A percentile compares a stretch with the other conserved stretches of the same genome.
Conservation (phyloP, 2,329 filamentous ascomycete genomes). For the Diaporthe sp. region DNA sequence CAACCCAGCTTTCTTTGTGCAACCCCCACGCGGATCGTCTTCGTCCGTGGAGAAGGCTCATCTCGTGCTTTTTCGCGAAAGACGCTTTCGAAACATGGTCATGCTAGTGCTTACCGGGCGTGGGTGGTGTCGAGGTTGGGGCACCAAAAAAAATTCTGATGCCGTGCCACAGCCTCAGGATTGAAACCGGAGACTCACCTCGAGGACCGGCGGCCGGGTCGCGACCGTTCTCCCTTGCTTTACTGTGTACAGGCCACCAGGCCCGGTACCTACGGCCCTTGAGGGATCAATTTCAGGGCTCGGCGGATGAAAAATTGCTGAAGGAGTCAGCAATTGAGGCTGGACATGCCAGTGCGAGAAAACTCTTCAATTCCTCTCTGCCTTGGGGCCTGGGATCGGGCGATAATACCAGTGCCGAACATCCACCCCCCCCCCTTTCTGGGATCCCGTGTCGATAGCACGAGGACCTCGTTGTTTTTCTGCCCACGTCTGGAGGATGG, state of each 20-base stretch:
- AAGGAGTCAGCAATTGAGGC: slow-evolving; percentile 23
- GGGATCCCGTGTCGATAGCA: neutral
- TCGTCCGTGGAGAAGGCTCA: slow-evolving; percentile 1
- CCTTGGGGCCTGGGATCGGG: neutral
- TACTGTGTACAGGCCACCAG: neutral
- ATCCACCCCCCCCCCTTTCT: neutral
- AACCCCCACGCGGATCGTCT: slow-evolving; percentile 16
- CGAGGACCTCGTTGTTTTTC: slow-evolving; percentile 9
- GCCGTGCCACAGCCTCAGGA: slow-evolving; percentile 4
- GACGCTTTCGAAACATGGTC: neutral
- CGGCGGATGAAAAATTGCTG: neutral
- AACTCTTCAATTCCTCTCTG: slow-evolving; percentile 25
- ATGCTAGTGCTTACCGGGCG: slow-evolving; percentile 14
- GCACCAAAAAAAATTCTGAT: slow-evolving; percentile 12
- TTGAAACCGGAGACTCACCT: neutral
- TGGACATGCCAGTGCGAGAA: slow-evolving; percentile 28
- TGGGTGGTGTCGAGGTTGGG: slow-evolving; percentile 5
- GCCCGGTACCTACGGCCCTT: slow-evolving; percentile 3
- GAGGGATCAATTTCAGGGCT: slow-evolving; percentile 11
- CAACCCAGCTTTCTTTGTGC: neutral
- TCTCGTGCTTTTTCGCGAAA: neutral
- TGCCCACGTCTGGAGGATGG: neutral
- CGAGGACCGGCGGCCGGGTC: neutral
- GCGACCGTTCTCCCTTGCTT: slow-evolving; percentile 4
- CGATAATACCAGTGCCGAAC: neutral